Percentiles rank a stretch among this genome's conserved stretches.
Evolutionary conservation across 139 green algal genomes (phyloP).

Genomic region (Chlamydomonas incerta): DNA sequence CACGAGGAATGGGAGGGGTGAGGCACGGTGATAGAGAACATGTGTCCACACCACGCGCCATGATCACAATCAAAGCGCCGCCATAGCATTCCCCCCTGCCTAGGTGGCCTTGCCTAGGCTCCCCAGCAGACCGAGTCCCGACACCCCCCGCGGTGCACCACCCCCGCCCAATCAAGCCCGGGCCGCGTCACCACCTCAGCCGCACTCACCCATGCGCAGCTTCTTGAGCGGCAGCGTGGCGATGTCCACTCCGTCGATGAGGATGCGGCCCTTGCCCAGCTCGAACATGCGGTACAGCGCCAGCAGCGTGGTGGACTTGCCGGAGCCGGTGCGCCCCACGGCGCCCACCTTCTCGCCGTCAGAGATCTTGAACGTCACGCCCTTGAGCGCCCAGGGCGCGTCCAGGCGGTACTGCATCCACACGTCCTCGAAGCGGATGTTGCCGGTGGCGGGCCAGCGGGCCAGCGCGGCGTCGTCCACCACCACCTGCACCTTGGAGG

Average conservation of each 20-base stretch:
- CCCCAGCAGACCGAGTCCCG: too few relatives aligned
- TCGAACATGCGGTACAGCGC: slow-evolving; percentile 83
- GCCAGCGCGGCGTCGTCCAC: slow-evolving; percentile 16
- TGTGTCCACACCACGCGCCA: too few relatives aligned
- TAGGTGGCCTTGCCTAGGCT: too few relatives aligned
- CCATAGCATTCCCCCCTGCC: too few relatives aligned
- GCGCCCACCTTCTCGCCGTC: slow-evolving; percentile 72
- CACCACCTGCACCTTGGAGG: slow-evolving; percentile 30
- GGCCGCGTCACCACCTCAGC: too few relatives aligned
- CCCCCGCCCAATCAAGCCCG: not conserved
- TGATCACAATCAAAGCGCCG: too few relatives aligned
- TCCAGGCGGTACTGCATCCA: slow-evolving; percentile 54
- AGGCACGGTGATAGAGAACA: too few relatives aligned
- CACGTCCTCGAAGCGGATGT: slow-evolving; percentile 58
- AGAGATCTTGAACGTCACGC: slow-evolving; percentile 54
- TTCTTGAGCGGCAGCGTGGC: slow-evolving; percentile 62
- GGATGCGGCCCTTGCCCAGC: slow-evolving; percentile 65
- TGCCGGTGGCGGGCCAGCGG: slow-evolving; percentile 58
- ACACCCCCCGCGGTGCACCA: not conserved
- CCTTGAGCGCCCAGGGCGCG: slow-evolving; percentile 44
- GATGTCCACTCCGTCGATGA: slow-evolving; percentile 80
- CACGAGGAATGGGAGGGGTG: too few relatives aligned
- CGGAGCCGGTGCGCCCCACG: slow-evolving; percentile 77
- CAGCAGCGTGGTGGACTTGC: slow-evolving; percentile 83
- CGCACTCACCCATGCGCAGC: slow-evolving; percentile 50